Evolutionary conservation across 1,284 basidiomycete genomes (phyloP).

Genomic region (Tilletia horrida): DNA sequence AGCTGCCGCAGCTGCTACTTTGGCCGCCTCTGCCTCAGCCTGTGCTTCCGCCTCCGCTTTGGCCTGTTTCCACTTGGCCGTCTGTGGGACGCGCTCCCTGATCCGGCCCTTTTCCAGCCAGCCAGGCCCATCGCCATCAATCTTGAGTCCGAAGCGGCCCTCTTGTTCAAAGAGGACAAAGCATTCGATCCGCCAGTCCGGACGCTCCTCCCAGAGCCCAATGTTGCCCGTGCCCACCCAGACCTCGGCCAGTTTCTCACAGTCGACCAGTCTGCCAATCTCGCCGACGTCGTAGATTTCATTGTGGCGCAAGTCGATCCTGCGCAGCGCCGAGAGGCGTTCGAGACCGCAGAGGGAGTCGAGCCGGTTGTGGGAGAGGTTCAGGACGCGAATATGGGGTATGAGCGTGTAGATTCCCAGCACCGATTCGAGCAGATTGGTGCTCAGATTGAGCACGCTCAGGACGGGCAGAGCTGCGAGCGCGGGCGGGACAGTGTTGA

Average conservation of each 20-base stretch:
- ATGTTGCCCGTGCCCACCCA: constrained; percentile 45
- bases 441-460: constrained; percentile 78
- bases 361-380: constrained; percentile 67
- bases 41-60: constrained; percentile 20
- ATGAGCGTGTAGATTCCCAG: constrained; percentile 63
- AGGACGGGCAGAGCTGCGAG: constrained; percentile 73
- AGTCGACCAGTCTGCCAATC: constrained; percentile 73
- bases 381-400: constrained; percentile 37
- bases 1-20: constrained; percentile 13
- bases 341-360: constrained; percentile 91
- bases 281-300: constrained; percentile 77
- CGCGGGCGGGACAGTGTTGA: constrained; percentile 63
- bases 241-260: constrained; percentile 64
- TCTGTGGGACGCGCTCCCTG: constrained; percentile 30
- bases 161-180: constrained; percentile 80
- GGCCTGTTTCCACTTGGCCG: constrained; percentile 17
- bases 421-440: constrained; percentile 95
- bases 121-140: constrained; percentile 72
- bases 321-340: constrained; percentile 73
- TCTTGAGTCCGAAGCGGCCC: constrained; percentile 59
- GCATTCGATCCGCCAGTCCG: constrained; percentile 69
- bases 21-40: constrained; percentile 7
- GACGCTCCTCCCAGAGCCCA: constrained; percentile 31
- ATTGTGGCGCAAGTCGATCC: constrained; percentile 82
- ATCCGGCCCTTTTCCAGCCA: constrained; percentile 71